These are phyloP conservation scores for Ogataea hybrid DNA, from an alignment of 1,139 yeast species.

Conservation along the genomic window DNA sequence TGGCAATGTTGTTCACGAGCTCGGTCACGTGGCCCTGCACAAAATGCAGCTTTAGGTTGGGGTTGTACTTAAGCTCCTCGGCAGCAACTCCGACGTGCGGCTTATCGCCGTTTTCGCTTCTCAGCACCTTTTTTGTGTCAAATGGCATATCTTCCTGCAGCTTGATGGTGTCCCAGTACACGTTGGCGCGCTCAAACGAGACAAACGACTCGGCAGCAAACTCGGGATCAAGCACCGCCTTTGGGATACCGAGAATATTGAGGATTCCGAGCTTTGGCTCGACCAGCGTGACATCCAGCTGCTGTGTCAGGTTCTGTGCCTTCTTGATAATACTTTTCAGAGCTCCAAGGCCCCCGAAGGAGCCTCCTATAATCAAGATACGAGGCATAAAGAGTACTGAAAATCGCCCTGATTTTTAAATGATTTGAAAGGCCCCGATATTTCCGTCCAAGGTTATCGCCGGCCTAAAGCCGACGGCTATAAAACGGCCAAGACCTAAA, in stretches of 20 bases:
- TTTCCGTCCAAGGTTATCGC: not conserved
- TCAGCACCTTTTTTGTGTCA: slow-evolving; percentile 4
- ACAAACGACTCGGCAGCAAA: slow-evolving; percentile 45
- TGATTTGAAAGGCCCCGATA: not conserved
- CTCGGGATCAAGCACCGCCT: slow-evolving; percentile 43
- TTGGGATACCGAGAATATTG: slow-evolving; percentile 51
- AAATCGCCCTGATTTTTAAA: not conserved
- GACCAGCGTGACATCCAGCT: slow-evolving; percentile 40
- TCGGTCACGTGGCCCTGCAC: slow-evolving; percentile 15
- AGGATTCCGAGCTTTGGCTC: slow-evolving; percentile 54
- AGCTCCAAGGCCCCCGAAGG: slow-evolving; percentile 6
- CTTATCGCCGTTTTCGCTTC: slow-evolving; percentile 4
- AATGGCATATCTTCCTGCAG: not conserved
- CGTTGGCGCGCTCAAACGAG: slow-evolving; percentile 12
- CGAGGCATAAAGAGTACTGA: not conserved
- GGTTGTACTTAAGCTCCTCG: slow-evolving; percentile 6
- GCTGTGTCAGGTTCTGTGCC: not conserved
- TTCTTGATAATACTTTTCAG: slow-evolving; percentile 2
- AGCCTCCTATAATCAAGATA: slow-evolving; percentile 7
- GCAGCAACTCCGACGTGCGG: slow-evolving; percentile 1
- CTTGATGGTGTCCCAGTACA: slow-evolving; percentile 13
- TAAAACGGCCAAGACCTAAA: no score
- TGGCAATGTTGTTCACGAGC: slow-evolving; percentile 6
- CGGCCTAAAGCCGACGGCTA: not conserved
- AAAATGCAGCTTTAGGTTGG: slow-evolving; percentile 7